phyloP scores from a whole-genome alignment of 2,329 filamentous ascomycete species.

The Aspergillus proliferans region DNA sequence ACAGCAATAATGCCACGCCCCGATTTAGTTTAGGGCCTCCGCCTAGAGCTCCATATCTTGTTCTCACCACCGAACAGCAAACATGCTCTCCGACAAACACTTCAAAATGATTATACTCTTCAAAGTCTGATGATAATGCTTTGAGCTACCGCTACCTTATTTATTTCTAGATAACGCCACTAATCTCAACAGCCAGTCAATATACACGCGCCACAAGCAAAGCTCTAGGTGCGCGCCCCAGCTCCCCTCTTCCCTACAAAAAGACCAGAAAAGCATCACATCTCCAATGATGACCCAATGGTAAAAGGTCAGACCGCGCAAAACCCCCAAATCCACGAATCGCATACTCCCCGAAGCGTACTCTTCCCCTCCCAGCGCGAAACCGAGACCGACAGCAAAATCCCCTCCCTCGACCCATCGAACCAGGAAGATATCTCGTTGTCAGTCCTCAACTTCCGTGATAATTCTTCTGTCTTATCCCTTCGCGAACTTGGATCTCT shows the following conservation, averaged over 20 bases:
- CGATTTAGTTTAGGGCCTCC: slow-evolving; percentile 17
- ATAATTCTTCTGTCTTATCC: not conserved
- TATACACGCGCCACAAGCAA: not conserved
- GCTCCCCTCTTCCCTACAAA: not conserved
- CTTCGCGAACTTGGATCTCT: not conserved
- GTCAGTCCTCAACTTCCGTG: not conserved
- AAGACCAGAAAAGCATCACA: slow-evolving; percentile 4
- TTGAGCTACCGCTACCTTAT: too few species aligned
- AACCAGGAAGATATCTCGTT: not conserved
- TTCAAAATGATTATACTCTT: too few species aligned
- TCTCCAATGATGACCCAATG: slow-evolving; percentile 41
- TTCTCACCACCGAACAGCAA: not conserved
- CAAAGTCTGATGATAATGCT: too few species aligned
- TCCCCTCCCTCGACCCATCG: slow-evolving; percentile 4
- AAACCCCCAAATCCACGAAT: slow-evolving; percentile 5
- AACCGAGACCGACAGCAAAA: slow-evolving; percentile 5
- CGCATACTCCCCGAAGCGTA: slow-evolving; percentile 17
- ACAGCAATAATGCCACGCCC: slow-evolving; percentile 11
- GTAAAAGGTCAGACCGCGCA: slow-evolving; percentile 42
- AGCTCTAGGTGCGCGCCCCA: not conserved
- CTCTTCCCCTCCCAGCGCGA: slow-evolving; percentile 6
- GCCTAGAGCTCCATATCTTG: not conserved
- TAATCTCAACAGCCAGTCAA: too few species aligned
- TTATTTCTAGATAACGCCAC: too few species aligned
- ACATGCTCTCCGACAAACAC: too few species aligned